Evolutionary conservation across 225 moss, liverwort and hornwort genomes (phyloP).

Genomic region (Lunularia cruciata): DNA sequence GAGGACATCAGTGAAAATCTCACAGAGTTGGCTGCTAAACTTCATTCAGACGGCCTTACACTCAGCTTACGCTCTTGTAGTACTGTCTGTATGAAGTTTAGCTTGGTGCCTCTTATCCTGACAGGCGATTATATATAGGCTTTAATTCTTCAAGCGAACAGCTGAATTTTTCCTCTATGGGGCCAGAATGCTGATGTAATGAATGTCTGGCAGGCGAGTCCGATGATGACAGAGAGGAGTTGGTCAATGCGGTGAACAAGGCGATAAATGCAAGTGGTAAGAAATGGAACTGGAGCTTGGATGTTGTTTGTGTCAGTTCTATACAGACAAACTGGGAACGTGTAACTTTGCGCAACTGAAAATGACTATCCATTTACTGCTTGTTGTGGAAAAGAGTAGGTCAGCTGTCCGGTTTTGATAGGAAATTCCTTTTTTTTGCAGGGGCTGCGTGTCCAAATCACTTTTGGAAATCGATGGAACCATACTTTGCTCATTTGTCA

Average conservation of each 20-base stretch:
- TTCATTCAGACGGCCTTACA: no score
- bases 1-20: no score
- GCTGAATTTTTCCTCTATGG: background rate
- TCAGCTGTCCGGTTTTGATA: background rate
- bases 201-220: slow-evolving; percentile 65
- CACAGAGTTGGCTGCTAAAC: no score
- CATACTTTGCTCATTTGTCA: slow-evolving; percentile 72
- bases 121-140: no score
- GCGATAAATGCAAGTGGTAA: slow-evolving; percentile 82
- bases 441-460: slow-evolving; percentile 56
- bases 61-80: no score
- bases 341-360: background rate
- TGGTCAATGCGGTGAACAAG: slow-evolving; percentile 66
- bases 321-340: background rate
- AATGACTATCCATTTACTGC: background rate
- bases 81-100: no score
- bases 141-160: background rate
- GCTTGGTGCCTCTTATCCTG: no score
- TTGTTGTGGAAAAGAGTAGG: no score
- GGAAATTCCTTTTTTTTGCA: slow-evolving; percentile 30
- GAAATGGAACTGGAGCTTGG: slow-evolving; percentile 14
- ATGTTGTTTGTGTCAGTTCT: no score
- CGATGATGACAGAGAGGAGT: slow-evolving; percentile 84
- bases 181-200: background rate
- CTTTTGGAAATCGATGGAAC: slow-evolving; percentile 88